These are phyloP conservation scores for Alternaria incomplexa DNA, from an alignment of 2,329 filamentous ascomycete species.

Conservation along the genomic window DNA sequence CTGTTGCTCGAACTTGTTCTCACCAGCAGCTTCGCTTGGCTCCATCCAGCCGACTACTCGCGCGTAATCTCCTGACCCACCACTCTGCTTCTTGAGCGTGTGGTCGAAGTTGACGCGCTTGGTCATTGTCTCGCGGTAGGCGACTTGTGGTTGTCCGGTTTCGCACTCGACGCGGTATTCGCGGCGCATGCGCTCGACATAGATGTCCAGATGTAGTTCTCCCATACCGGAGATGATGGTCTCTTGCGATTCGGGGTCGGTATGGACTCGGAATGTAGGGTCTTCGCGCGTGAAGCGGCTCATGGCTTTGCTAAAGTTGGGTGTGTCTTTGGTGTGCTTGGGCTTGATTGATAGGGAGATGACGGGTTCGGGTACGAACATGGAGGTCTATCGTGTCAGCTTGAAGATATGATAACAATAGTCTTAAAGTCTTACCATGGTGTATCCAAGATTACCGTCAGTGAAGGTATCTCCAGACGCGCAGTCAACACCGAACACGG, in stretches of 20 bases:
- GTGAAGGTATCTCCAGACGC: conserved; percentile 98
- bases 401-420: neutral
- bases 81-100: conserved; percentile 91
- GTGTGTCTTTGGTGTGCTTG: conserved; percentile 87
- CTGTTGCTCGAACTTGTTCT: conserved; percentile 85
- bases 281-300: conserved; percentile 98
- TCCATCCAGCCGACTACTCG: conserved; percentile 92
- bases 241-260: conserved; percentile 90
- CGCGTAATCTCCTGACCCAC: conserved; percentile 94
- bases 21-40: conserved; percentile 73
- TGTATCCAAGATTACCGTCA: conserved; percentile 88
- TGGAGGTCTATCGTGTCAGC: conserved; percentile 66
- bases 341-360: conserved; percentile 98
- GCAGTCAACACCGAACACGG: conserved; percentile 97
- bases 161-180: conserved; percentile 96
- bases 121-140: conserved; percentile 93
- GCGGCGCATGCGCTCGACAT: conserved; percentile 93
- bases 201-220: conserved; percentile 94
- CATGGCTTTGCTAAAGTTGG: conserved; percentile 98
- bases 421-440: conserved; percentile 65
- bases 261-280: conserved; percentile 93
- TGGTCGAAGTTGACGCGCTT: conserved; percentile 85
- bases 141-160: conserved; percentile 95
- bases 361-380: conserved; percentile 97
- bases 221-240: conserved; percentile 99